Evolutionary conservation across 2,329 filamentous ascomycete genomes (phyloP).

Genomic region (Tolypocladium amazonense): DNA sequence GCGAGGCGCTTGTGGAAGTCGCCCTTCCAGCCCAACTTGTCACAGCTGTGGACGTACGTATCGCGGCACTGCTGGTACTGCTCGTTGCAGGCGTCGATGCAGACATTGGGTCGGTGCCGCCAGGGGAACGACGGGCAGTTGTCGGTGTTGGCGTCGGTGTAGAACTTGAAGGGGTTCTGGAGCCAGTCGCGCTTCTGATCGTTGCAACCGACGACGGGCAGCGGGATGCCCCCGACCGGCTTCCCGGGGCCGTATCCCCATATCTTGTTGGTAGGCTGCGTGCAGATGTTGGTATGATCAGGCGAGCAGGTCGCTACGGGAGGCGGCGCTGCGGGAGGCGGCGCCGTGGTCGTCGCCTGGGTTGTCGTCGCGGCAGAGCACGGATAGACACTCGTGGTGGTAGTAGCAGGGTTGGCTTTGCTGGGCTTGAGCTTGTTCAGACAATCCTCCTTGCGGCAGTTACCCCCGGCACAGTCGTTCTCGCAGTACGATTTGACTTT

Average conservation of each 20-base stretch:
- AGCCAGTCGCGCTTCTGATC: constrained; percentile 32
- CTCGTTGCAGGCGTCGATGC: constrained; percentile 40
- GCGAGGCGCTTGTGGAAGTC: constrained; percentile 13
- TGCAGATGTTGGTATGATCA: constrained; percentile 40
- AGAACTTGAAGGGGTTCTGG: constrained; percentile 40
- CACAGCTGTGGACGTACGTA: constrained; percentile 40
- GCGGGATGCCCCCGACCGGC: constrained; percentile 38
- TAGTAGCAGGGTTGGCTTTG: constrained; percentile 20
- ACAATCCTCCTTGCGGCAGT: constrained; percentile 32
- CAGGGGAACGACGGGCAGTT: constrained; percentile 34
- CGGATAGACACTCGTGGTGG: constrained; percentile 23
- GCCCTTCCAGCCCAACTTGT: constrained; percentile 16
- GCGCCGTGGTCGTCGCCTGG: constrained; percentile 17
- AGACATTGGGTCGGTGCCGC: constrained; percentile 26
- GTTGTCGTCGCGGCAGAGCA: constrained; percentile 18
- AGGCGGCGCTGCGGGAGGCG: constrained; percentile 18
- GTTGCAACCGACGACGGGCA: constrained; percentile 45
- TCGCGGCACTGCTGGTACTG: constrained; percentile 38
- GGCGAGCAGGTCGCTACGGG: constrained; percentile 28
- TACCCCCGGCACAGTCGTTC: constrained; percentile 19
- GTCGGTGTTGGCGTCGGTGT: constrained; percentile 30
- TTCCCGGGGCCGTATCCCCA: constrained; percentile 58
- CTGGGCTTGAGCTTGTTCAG: constrained; percentile 28
- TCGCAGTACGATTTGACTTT: constrained; percentile 33
- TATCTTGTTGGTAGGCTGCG: constrained; percentile 41